A percentile compares a stretch with the other conserved stretches of the same genome.
These are phyloP conservation scores for Nicotiana tabacum DNA, from an alignment of 257 asterid genomes.

Conservation along the genomic window DNA sequence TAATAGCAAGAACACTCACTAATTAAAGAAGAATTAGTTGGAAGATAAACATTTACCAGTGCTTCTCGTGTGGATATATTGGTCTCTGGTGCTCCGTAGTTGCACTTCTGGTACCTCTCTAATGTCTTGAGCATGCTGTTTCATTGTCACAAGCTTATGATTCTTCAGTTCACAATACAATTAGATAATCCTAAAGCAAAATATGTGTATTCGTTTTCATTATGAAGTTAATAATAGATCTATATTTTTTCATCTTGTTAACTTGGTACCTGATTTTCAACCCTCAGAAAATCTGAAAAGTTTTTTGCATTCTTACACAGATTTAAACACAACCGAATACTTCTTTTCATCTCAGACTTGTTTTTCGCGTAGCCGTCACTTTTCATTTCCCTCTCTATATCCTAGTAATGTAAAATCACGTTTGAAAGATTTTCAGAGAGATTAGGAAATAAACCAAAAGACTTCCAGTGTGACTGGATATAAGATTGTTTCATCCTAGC, in stretches of 20 bases:
- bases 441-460: conserved; percentile 10
- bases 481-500: conserved; percentile 17
- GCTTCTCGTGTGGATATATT: conserved; percentile 87
- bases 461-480: conserved; percentile 27
- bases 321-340: not conserved
- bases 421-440: not conserved
- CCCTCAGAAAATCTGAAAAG: not conserved
- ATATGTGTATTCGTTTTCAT: not conserved
- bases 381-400: not conserved
- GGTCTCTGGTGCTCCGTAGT: conserved; percentile 96
- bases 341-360: not conserved
- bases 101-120: conserved; percentile 97
- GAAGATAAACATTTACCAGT: conserved; percentile 46
- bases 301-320: not conserved
- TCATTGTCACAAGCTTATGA: conserved; percentile 17
- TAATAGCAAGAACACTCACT: not conserved
- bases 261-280: not conserved
- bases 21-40: not conserved
- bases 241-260: not conserved
- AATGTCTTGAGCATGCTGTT: conserved; percentile 92
- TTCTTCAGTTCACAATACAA: conserved; percentile 7
- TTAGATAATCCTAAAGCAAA: not conserved
- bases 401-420: not conserved
- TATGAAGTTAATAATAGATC: not conserved
- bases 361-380: not conserved